Conservation (phyloP, 257 asterid species). For the Rehmannia glutinosa region DNA sequence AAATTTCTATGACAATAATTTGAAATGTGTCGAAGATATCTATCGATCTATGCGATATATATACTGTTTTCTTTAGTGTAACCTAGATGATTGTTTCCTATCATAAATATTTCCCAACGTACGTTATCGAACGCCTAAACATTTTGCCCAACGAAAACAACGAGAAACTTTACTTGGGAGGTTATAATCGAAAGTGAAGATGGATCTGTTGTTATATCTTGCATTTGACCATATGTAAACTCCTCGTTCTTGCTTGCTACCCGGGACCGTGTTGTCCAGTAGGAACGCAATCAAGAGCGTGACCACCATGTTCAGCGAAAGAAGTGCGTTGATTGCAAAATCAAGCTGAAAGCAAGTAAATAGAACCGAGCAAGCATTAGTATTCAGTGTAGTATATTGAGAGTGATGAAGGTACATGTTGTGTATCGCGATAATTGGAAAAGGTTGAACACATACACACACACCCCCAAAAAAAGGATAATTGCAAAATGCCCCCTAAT, state of each 20-base stretch:
- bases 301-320: slow-evolving; percentile 85
- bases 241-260: slow-evolving; percentile 83
- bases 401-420: neutral
- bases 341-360: slow-evolving; percentile 51
- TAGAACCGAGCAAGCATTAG: slow-evolving; percentile 1
- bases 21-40: neutral
- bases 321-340: slow-evolving; percentile 74
- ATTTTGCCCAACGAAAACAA: slow-evolving; percentile 67
- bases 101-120: neutral
- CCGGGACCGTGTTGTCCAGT: slow-evolving; percentile 89
- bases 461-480: no score
- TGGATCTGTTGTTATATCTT: slow-evolving; percentile 55
- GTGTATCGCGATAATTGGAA: no score
- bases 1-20: neutral
- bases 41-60: slow-evolving; percentile 1
- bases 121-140: slow-evolving; percentile 50
- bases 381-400: neutral
- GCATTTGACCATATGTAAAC: slow-evolving; percentile 77
- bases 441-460: neutral
- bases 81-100: slow-evolving; percentile 11
- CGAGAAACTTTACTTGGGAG: slow-evolving; percentile 57
- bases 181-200: slow-evolving; percentile 55
- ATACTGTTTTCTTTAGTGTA: slow-evolving; percentile 1
- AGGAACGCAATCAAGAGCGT: slow-evolving; percentile 64
- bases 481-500: no score